These are phyloP conservation scores for Xylariales sp. DNA, from an alignment of 2,329 filamentous ascomycete genomes.

Conservation along the genomic window DNA sequence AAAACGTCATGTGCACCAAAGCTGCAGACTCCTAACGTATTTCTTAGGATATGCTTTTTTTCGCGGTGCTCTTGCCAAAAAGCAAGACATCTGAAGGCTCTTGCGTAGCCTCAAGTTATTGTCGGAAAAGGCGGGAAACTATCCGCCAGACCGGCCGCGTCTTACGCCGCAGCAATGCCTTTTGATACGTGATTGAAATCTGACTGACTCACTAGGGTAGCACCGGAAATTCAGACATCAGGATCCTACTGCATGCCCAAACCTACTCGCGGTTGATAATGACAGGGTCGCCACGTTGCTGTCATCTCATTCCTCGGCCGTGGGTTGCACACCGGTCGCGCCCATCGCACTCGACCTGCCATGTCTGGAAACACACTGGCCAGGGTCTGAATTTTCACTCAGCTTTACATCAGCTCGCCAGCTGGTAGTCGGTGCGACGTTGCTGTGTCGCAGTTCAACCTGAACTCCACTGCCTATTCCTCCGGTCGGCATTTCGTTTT, in stretches of 20 bases:
- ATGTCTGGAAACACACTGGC: neutral
- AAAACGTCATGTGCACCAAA: too few species aligned
- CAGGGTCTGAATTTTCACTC: neutral
- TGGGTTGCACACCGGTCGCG: neutral
- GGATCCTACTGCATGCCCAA: neutral
- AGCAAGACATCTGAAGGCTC: neutral
- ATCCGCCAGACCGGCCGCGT: neutral
- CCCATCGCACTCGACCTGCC: neutral
- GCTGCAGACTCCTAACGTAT: too few species aligned
- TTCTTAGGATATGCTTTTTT: too few species aligned
- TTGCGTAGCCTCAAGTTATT: neutral
- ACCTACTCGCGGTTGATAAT: neutral
- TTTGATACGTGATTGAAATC: too few species aligned
- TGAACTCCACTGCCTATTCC: neutral
- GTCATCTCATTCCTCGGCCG: neutral
- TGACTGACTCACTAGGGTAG: too few species aligned
- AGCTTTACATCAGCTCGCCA: constrained; percentile 1
- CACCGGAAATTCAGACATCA: neutral
- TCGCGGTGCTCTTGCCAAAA: too few species aligned
- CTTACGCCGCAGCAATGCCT: too few species aligned
- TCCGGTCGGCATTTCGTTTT: neutral
- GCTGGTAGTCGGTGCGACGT: neutral
- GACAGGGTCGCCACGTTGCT: neutral
- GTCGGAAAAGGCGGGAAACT: neutral
- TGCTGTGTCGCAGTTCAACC: neutral